Conservation (phyloP, 305 asterid genomes). For the Ruellia speciosa region DNA sequence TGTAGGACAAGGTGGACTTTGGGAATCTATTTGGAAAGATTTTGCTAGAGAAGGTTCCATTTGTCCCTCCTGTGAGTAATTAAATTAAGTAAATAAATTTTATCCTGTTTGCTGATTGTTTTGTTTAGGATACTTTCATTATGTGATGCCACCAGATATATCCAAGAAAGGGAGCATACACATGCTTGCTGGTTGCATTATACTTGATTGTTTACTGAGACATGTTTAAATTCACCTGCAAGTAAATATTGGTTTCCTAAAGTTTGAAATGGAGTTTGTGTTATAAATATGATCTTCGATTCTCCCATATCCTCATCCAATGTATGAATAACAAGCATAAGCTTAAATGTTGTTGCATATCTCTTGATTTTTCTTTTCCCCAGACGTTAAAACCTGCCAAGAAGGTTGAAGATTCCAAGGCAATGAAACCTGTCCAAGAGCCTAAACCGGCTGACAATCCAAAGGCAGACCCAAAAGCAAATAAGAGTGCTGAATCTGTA, state of each 20-base stretch:
- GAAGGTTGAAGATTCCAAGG: slow-evolving; percentile 51
- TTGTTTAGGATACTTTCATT: background rate
- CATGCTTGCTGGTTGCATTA: too few species aligned
- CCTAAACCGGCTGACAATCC: slow-evolving; percentile 32
- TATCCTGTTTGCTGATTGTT: background rate
- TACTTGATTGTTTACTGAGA: too few species aligned
- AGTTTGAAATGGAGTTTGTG: too few species aligned
- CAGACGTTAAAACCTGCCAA: slow-evolving; percentile 39
- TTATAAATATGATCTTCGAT: background rate
- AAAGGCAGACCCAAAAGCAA: slow-evolving; percentile 36
- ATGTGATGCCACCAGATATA: background rate
- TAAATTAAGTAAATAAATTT: slow-evolving; percentile 2
- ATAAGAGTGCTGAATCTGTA: slow-evolving; percentile 43
- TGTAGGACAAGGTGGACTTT: slow-evolving; percentile 52
- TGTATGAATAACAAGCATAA: slow-evolving; percentile 3
- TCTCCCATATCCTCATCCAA: background rate
- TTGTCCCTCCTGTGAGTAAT: slow-evolving; percentile 51
- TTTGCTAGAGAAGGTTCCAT: slow-evolving; percentile 40
- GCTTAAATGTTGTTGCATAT: slow-evolving; percentile 12
- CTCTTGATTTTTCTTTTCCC: slow-evolving; percentile 3
- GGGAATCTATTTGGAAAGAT: slow-evolving; percentile 36
- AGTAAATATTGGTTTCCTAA: too few species aligned
- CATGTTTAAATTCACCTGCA: too few species aligned
- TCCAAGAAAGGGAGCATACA: too few species aligned
- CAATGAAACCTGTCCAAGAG: slow-evolving; percentile 40